Evolutionary conservation across 352 stramenopile genomes (phyloP).

Genomic region (Thraustotheca clavata): DNA sequence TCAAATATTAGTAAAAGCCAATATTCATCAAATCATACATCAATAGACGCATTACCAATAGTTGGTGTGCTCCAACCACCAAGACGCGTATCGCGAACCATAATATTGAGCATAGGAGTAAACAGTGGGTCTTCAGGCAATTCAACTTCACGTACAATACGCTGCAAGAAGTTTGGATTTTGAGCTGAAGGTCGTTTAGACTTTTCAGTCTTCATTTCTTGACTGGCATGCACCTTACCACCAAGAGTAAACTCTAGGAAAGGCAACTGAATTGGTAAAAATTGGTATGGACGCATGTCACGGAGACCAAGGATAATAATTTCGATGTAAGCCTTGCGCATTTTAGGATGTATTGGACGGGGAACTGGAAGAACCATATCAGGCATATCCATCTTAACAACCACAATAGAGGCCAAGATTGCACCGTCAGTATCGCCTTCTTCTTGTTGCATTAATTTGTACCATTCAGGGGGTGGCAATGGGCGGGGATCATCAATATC

Average conservation of each 20-base stretch:
- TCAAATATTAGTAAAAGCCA: background rate
- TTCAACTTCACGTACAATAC: slow-evolving; percentile 80
- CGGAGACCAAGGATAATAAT: slow-evolving; percentile 79
- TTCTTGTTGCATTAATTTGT: slow-evolving; percentile 67
- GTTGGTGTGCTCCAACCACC: slow-evolving; percentile 81
- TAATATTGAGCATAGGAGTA: slow-evolving; percentile 81
- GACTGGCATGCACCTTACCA: slow-evolving; percentile 59
- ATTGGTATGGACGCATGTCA: slow-evolving; percentile 84
- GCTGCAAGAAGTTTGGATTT: slow-evolving; percentile 87
- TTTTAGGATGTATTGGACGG: slow-evolving; percentile 47
- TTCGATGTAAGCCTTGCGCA: slow-evolving; percentile 68
- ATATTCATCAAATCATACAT: slow-evolving; percentile 24
- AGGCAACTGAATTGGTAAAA: slow-evolving; percentile 80
- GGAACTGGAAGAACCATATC: slow-evolving; percentile 48
- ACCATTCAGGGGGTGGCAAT: slow-evolving; percentile 65
- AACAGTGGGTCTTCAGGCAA: slow-evolving; percentile 86
- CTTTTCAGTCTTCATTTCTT: slow-evolving; percentile 83
- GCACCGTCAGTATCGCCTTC: slow-evolving; percentile 71
- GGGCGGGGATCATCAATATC: slow-evolving; percentile 29
- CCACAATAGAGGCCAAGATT: slow-evolving; percentile 62
- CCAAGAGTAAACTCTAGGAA: slow-evolving; percentile 85
- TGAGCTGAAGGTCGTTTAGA: slow-evolving; percentile 68
- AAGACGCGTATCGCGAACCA: slow-evolving; percentile 82
- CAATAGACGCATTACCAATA: slow-evolving; percentile 73
- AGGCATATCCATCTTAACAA: slow-evolving; percentile 62